Evolutionary conservation across 306 rosid genomes (phyloP).

Genomic region (cucumber (Cucumis sativus)): DNA sequence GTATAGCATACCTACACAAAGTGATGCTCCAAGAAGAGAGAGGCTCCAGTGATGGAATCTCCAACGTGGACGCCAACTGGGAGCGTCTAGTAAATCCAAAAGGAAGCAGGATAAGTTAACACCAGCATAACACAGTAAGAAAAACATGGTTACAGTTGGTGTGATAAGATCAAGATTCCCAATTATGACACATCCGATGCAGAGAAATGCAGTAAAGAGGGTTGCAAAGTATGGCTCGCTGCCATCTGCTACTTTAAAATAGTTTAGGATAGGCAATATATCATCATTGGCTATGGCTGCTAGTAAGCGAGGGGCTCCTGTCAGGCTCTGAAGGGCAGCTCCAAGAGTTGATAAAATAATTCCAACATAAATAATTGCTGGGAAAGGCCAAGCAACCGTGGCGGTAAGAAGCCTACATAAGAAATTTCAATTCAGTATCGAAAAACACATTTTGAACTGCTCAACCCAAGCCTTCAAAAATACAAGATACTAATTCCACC

Average conservation of each 20-base stretch:
- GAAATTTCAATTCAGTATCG: conserved; percentile 7
- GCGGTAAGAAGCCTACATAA: conserved; percentile 90
- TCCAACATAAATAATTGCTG: conserved; percentile 81
- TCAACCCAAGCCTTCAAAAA: neutral
- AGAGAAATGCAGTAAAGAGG: conserved; percentile 78
- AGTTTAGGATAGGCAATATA: conserved; percentile 84
- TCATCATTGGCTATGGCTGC: conserved; percentile 99
- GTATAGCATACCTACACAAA: conserved; percentile 64
- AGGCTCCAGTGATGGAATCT: conserved; percentile 97
- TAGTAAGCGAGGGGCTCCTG: conserved; percentile 98
- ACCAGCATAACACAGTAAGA: conserved; percentile 88
- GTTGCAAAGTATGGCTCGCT: conserved; percentile 85
- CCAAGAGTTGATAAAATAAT: conserved; percentile 96
- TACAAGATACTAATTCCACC: neutral
- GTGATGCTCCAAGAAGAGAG: conserved; percentile 88
- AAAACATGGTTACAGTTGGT: conserved; percentile 97
- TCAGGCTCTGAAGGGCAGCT: conserved; percentile 99
- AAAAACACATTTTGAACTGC: neutral
- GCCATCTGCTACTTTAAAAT: conserved; percentile 79
- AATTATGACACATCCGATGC: conserved; percentile 81
- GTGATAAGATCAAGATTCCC: conserved; percentile 99
- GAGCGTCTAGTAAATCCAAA: conserved; percentile 97
- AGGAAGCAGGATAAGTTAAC: conserved; percentile 99
- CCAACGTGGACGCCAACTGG: conserved; percentile 99
- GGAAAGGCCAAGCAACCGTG: conserved; percentile 93